Evolutionary conservation across 1,139 yeast genomes (phyloP), one percentile per base, ranked within the genome.

Genomic region (Pichia sp.): DNA sequence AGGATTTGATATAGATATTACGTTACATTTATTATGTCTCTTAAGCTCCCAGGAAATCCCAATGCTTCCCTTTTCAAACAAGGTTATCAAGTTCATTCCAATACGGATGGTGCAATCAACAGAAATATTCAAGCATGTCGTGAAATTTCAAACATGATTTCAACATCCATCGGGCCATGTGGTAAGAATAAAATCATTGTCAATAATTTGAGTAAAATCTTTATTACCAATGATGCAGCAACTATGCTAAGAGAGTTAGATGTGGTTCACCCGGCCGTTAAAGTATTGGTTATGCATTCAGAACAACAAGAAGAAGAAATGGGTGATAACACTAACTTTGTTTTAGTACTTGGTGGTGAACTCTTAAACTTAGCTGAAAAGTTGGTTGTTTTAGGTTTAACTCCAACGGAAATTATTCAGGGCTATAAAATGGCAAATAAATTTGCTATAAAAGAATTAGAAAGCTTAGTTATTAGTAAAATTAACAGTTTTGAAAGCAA

Each of bases 181-280:
- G 98, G 98, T 45, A 79, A 97, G 62, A 92, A 90, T 68, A 92
- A 92, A 76, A 89, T 94, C 65, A 84, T 92, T 61, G 96, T 90
- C 50, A 92, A 92, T 69, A 85, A 66, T 41, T 50, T 86, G 57
- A 90, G 90, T 51, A 89, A 83, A 66, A 85, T 86, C 35, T 87
- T 89, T 63, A 80, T 92, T 56, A 92, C 98, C 42, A 87, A 88
- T 59, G 98, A 94, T 68, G 97, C 97, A 15, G 96, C 97, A 39
- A 92, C 98, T 12, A 92, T 92, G 82, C 73, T 92, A 54, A 79
- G 86, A 58, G 97, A 94, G 66, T 73, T 92, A 50, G 97, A 92
- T 58, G 87, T 94, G 55, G 92, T 92, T 42, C 98, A 92, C 65
- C 98, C 98, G 8, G 97, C 97, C 1, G 98, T 94, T 22, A 92